Evolutionary conservation across 225 moss, liverwort and hornwort species (phyloP), one percentile per base, ranked within the genome.

Genomic region (Lunularia cruciata): DNA sequence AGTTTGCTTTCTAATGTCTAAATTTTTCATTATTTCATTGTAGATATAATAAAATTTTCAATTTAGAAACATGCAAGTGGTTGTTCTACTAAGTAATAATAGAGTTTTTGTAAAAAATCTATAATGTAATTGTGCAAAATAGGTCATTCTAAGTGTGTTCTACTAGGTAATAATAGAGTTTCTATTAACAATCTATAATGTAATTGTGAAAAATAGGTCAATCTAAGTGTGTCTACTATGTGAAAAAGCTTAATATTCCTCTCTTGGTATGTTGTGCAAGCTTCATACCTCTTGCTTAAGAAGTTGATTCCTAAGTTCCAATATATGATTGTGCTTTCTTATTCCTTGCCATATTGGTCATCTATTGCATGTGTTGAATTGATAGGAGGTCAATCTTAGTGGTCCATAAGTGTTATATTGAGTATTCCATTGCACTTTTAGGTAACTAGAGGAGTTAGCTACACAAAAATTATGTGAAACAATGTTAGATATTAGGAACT

Each of bases 361-460:
- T n/a, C n/a, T n/a, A n/a, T n/a, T n/a, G n/a, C n/a, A n/a, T n/a
- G n/a, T n/a, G n/a, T n/a, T n/a, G n/a, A n/a, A n/a, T n/a, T 6
- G 43, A 3, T 43, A 43, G 43, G 11, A 16, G 43, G 43, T 43
- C 1, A 16, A 43, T 43, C 43, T 43, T 43, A 43, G 43, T 16
- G n/a, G n/a, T n/a, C 27, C 3, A 52, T 52, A n/a, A 10, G 25
- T 8, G 27, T 52, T 52, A 8, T 19, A 16, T 36, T 58, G 4
- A 2, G 47, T 58, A 19, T 19, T 52, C 20, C 25, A 13, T 65
- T 20, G 45, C 51, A 39, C 72, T 1, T 60, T 57, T 76, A 94
- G 94, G 96, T 96, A 26, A 96, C 96, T 25, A 93, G 96, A 66
- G 96, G 96, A 79, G 96, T 92, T 62, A 93, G 96, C 55, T 96